A percentile compares a stretch with the other conserved stretches of the same genome.
Evolutionary conservation across 2,329 filamentous ascomycete species (phyloP).

Genomic region (Celoporthe dispersa): DNA sequence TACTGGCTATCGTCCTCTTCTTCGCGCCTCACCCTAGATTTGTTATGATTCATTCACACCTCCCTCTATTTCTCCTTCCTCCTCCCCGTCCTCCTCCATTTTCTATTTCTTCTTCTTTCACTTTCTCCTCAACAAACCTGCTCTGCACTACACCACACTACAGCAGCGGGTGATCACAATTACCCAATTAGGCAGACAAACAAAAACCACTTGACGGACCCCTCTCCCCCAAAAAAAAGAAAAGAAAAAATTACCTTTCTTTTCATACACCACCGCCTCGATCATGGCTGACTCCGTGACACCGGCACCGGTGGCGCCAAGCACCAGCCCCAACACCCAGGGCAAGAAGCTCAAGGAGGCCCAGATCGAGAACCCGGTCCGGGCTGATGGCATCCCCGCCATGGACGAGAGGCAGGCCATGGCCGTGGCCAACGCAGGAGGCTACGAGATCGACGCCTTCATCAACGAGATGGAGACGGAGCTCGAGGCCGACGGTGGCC

Average conservation of each 20-base stretch:
- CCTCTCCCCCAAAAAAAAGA: no score
- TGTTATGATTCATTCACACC: not conserved
- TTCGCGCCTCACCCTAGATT: not conserved
- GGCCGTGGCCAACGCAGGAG: constrained; percentile 42
- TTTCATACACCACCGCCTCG: not conserved
- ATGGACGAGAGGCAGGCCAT: constrained; percentile 41
- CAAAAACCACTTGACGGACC: no score
- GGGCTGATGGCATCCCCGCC: constrained; percentile 30
- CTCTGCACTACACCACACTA: not conserved
- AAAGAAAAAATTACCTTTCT: no score
- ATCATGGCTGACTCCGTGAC: constrained; percentile 27
- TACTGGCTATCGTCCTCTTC: not conserved
- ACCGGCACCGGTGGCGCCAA: constrained; percentile 24
- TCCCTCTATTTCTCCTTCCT: not conserved
- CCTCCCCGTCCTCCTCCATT: no score
- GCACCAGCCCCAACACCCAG: constrained; percentile 20
- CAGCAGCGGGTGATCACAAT: no score
- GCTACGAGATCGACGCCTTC: constrained; percentile 44
- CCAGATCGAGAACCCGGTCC: constrained; percentile 35
- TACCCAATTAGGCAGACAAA: not conserved
- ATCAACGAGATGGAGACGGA: constrained; percentile 48
- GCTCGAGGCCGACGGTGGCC: constrained; percentile 39
- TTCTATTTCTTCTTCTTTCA: not conserved
- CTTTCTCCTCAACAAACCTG: not conserved
- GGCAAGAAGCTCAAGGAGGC: constrained; percentile 30